Evolutionary conservation across 768 basidiomycete genomes (phyloP), one percentile per base, ranked within the genome.

Genomic region (Xerocomellus chrysenteron): DNA sequence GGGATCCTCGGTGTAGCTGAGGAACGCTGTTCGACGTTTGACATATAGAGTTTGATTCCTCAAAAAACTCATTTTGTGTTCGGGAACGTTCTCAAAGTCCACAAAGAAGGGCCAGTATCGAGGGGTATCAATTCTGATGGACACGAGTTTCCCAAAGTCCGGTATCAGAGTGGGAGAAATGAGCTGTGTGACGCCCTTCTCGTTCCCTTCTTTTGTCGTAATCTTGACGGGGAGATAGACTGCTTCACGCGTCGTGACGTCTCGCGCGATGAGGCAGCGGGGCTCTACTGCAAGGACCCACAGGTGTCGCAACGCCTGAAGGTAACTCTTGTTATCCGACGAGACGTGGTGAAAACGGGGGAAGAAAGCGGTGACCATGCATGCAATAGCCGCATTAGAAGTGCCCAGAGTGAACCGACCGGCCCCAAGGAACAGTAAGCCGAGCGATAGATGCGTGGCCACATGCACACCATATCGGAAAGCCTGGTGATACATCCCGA

Each of bases 281-380:
- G 97, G 97, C 65, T 99, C 96, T 6, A 90, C 88, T 1, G 97
- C 96, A 43, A 99, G 80, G 2, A 92, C 94, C 97, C 97, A 99
- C 24, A 99, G 74, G 69, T 98, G 96, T 8, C 97, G 85, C 57
- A 95, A 82, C 1, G 94, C 93, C 71, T 98, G 97, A 3, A 97
- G 80, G 64, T 91, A 95, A 44, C 87, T 85, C 56, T 88, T 88
- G 75, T 97, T 98, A 65, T 98, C 96, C 3, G 84, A 83, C 1
- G 92, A 88, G 17, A 80, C 72, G 17, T 84, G 80, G 19, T 92
- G 84, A 65, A 91, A 94, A 4, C 92, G 84, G 6, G 97, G 97
- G 69, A 93, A 98, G 76, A 97, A 95, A 0, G 97, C 86, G 10
- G 90, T 80, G 57, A 94, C 78, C 82, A 99, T 85, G 54, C 86